Conservation (phyloP, 2,329 filamentous ascomycete genomes). For the Seiridium unicorne region DNA sequence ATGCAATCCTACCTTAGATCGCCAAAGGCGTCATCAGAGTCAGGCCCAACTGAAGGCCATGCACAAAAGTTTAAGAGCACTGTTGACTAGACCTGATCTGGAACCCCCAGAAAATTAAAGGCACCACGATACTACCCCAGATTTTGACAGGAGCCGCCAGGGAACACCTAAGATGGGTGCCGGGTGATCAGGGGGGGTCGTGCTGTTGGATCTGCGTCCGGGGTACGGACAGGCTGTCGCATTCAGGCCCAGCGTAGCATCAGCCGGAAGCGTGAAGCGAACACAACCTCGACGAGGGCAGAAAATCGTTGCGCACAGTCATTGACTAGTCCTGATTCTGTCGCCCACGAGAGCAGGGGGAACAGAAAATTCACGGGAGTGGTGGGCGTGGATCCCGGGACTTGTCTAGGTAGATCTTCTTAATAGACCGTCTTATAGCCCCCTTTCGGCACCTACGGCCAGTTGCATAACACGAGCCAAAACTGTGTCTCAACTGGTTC, state of each 20-base stretch:
- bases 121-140: neutral
- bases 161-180: neutral
- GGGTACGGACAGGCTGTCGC: neutral
- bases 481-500: conserved; percentile 23
- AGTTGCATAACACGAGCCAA: conserved; percentile 27
- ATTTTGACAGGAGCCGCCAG: neutral
- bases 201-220: neutral
- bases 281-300: neutral
- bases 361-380: conserved; percentile 9
- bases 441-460: conserved; percentile 23
- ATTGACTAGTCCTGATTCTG: neutral
- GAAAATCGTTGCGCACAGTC: conserved; percentile 9
- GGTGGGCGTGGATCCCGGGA: neutral
- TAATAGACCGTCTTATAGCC: conserved; percentile 7
- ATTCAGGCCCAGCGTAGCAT: neutral
- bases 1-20: too few species aligned
- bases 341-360: conserved; percentile 10
- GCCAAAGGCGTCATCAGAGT: too few species aligned
- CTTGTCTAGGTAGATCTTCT: neutral
- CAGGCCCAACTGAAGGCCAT: neutral
- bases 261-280: conserved; percentile 10
- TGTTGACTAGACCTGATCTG: neutral
- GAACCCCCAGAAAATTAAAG: neutral
- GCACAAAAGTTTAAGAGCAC: neutral
- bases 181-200: neutral